A percentile compares a stretch with the other conserved stretches of the same genome.
These are phyloP conservation scores for Mimosa pudica DNA, from an alignment of 306 rosid genomes.

Conservation along the genomic window DNA sequence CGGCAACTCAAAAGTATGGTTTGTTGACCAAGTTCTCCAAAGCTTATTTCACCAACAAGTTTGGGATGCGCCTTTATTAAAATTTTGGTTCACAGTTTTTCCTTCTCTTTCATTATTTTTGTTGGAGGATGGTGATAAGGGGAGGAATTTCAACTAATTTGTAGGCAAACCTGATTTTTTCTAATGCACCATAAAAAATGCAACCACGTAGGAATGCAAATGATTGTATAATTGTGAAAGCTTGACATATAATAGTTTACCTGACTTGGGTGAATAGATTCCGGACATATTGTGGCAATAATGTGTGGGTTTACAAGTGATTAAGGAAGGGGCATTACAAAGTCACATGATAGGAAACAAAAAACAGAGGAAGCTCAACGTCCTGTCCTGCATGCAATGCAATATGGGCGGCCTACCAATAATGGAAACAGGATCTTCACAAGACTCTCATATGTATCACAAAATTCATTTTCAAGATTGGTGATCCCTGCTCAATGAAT, in stretches of 20 bases:
- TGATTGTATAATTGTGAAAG: neutral
- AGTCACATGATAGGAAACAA: constrained; percentile 56
- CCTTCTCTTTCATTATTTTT: neutral
- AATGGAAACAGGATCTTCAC: neutral
- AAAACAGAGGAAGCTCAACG: constrained; percentile 45
- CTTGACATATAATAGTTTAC: constrained; percentile 20
- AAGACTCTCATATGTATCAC: neutral
- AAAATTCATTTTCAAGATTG: neutral
- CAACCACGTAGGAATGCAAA: neutral
- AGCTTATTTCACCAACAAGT: neutral
- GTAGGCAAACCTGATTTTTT: neutral
- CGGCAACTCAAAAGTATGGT: neutral
- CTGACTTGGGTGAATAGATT: constrained; percentile 41
- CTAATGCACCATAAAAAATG: neutral
- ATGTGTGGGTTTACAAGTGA: constrained; percentile 30
- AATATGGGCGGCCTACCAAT: constrained; percentile 5
- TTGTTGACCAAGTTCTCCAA: neutral
- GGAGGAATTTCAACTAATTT: neutral
- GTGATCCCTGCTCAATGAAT: neutral
- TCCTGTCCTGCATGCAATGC: constrained; percentile 55
- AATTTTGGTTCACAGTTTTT: neutral
- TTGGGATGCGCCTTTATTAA: neutral
- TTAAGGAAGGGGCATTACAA: neutral
- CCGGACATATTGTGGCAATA: constrained; percentile 52
- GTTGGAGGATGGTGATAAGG: neutral